phyloP scores from a whole-genome alignment of 495 filamentous ascomycete species.

The Annulohypoxylon bovei region DNA sequence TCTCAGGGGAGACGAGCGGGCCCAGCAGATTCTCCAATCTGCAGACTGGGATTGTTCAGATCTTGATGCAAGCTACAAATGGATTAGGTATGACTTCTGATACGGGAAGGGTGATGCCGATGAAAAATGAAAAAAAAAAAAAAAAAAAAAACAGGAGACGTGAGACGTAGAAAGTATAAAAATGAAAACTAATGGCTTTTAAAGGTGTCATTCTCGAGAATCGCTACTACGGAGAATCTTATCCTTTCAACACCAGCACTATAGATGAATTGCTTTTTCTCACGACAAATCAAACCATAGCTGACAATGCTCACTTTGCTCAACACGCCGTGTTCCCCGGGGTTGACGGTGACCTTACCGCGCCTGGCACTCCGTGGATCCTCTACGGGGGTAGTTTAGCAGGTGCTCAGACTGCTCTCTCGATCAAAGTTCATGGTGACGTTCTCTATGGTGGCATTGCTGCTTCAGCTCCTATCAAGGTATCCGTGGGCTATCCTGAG shows the following conservation, averaged over 20 bases:
- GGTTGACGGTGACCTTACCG: conserved; percentile 46
- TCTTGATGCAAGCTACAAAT: conserved; percentile 58
- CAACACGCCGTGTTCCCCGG: conserved; percentile 56
- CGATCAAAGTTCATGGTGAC: conserved; percentile 53
- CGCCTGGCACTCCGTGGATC: conserved; percentile 55
- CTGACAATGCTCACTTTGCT: conserved; percentile 59
- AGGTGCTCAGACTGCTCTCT: conserved; percentile 54
- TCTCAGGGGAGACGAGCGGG: conserved; percentile 55
- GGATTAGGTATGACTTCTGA: conserved; percentile 46
- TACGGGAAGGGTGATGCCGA: neutral
- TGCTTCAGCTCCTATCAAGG: conserved; percentile 51
- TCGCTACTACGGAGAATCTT: conserved; percentile 57
- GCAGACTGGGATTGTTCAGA: conserved; percentile 55
- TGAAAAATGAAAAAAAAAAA: too few species aligned
- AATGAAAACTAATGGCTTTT: conserved; percentile 1
- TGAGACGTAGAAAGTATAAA: neutral
- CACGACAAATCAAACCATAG: conserved; percentile 60
- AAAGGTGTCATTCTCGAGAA: conserved; percentile 58
- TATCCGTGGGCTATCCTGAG: conserved; percentile 50
- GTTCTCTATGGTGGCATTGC: conserved; percentile 58
- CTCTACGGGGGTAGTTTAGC: conserved; percentile 58
- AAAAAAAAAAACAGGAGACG: neutral
- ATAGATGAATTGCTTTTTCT: conserved; percentile 56
- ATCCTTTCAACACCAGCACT: conserved; percentile 52
- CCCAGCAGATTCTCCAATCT: conserved; percentile 48